phyloP scores from a whole-genome alignment of 1,284 basidiomycete genomes.

The Fomitopsis betulina region DNA sequence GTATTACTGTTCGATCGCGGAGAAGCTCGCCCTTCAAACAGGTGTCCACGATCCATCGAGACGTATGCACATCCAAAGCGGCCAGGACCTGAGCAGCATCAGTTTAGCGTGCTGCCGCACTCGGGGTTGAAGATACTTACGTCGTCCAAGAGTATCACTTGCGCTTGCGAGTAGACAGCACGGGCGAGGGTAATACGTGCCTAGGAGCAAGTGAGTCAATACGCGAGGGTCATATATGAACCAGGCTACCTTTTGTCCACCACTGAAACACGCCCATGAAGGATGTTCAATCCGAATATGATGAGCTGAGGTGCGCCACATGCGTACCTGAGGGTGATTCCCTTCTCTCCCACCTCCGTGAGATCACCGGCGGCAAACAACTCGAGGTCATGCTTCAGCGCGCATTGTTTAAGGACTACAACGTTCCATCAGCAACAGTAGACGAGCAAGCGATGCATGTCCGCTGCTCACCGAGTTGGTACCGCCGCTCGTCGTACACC shows the following conservation, averaged over 20 bases:
- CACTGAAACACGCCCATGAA: constrained; percentile 26
- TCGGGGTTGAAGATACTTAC: constrained; percentile 30
- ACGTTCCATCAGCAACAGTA: neutral
- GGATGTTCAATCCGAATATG: neutral
- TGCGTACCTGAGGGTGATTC: constrained; percentile 44
- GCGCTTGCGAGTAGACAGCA: constrained; percentile 60
- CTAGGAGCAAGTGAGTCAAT: constrained; percentile 8
- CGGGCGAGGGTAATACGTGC: constrained; percentile 72
- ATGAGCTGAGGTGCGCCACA: too few species aligned
- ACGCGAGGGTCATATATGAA: neutral
- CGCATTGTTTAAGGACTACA: constrained; percentile 54
- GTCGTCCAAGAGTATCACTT: constrained; percentile 63
- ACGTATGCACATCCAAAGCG: constrained; percentile 56
- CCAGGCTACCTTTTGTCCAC: constrained; percentile 62
- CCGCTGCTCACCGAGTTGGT: constrained; percentile 31
- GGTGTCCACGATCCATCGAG: constrained; percentile 72
- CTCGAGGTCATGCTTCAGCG: constrained; percentile 53
- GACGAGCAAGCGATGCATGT: neutral
- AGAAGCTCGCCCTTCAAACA: constrained; percentile 67
- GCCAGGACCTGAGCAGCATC: constrained; percentile 30
- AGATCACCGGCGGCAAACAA: constrained; percentile 66
- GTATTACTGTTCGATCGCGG: constrained; percentile 59
- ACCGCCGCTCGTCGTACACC: constrained; percentile 36
- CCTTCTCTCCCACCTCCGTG: constrained; percentile 65
- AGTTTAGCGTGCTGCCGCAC: neutral